Conservation (phyloP, 2,329 filamentous ascomycete species). For the Daldinia eschscholtzii region DNA sequence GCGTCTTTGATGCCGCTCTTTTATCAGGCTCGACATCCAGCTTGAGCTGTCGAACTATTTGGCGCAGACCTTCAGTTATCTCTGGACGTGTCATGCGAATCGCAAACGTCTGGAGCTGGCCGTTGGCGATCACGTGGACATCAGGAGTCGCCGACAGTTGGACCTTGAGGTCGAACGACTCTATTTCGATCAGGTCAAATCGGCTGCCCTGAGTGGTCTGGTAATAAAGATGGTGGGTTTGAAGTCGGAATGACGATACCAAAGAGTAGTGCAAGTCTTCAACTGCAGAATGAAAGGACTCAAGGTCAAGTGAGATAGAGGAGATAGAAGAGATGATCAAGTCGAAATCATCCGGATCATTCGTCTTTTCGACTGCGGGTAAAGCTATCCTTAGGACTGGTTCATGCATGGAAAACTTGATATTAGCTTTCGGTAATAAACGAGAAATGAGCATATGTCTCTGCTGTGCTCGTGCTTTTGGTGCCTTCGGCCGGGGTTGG, state of each 20-base stretch:
- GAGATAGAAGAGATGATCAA: slow-evolving; percentile 95
- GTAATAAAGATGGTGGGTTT: slow-evolving; percentile 92
- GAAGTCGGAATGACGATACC: slow-evolving; percentile 82
- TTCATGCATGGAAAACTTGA: slow-evolving; percentile 97
- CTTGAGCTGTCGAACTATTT: slow-evolving; percentile 88
- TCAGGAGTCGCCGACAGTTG: slow-evolving; percentile 89
- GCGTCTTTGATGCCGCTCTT: slow-evolving; percentile 61
- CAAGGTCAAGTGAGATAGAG: slow-evolving; percentile 90
- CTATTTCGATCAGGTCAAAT: slow-evolving; percentile 88
- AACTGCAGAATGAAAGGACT: slow-evolving; percentile 91
- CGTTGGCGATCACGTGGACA: slow-evolving; percentile 82
- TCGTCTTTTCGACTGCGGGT: slow-evolving; percentile 76
- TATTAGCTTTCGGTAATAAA: slow-evolving; percentile 91
- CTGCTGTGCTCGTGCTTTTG: slow-evolving; percentile 59
- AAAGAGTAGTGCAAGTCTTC: slow-evolving; percentile 90
- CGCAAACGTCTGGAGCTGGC: slow-evolving; percentile 86
- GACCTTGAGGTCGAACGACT: slow-evolving; percentile 87
- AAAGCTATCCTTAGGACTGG: slow-evolving; percentile 92
- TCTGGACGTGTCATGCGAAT: slow-evolving; percentile 92
- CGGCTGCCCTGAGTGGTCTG: slow-evolving; percentile 86
- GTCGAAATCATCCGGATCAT: slow-evolving; percentile 86
- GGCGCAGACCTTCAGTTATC: slow-evolving; percentile 90
- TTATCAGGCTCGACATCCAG: slow-evolving; percentile 76
- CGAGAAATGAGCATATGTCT: slow-evolving; percentile 83
- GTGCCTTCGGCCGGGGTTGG: slow-evolving; percentile 64